Conservation (phyloP, 108 stramenopile species). For the Nitzschia sp. region DNA sequence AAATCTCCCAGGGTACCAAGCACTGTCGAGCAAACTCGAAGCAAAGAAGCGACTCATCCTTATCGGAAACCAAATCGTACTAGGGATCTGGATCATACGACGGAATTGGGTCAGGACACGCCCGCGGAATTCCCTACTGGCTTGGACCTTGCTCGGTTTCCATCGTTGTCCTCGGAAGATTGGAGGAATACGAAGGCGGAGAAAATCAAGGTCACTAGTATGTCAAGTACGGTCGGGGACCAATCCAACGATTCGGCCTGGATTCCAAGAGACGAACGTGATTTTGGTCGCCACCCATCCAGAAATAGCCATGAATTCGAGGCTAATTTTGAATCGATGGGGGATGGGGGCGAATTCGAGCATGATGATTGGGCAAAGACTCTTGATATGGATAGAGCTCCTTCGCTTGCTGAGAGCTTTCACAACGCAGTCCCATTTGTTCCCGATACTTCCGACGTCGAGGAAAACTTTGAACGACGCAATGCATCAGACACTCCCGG, state of each 20-base stretch:
- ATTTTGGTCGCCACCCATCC: no score
- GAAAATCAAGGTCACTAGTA: not conserved
- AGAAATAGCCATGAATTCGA: not conserved
- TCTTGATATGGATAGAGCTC: not conserved
- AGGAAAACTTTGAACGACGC: not conserved
- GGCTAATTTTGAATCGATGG: not conserved
- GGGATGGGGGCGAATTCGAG: not conserved
- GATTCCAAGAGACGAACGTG: not conserved
- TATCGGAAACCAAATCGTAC: not conserved
- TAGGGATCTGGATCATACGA: not conserved
- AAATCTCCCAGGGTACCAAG: no score
- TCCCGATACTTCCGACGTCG: not conserved
- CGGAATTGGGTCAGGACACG: not conserved
- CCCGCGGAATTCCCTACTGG: not conserved
- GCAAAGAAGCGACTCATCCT: not conserved
- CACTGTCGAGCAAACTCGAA: not conserved
- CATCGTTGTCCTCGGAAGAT: slow-evolving; percentile 4
- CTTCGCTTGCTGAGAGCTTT: slow-evolving; percentile 15
- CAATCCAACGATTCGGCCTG: not conserved
- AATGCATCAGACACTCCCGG: not conserved
- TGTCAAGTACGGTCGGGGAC: not conserved
- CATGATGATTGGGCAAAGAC: not conserved
- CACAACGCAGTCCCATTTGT: slow-evolving; percentile 10
- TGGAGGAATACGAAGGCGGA: slow-evolving; percentile 3
- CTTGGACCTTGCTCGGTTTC: slow-evolving; percentile 16